These are phyloP conservation scores for Panicum miliaceum DNA, from an alignment of 176 grass and related monocot species.

Conservation along the genomic window DNA sequence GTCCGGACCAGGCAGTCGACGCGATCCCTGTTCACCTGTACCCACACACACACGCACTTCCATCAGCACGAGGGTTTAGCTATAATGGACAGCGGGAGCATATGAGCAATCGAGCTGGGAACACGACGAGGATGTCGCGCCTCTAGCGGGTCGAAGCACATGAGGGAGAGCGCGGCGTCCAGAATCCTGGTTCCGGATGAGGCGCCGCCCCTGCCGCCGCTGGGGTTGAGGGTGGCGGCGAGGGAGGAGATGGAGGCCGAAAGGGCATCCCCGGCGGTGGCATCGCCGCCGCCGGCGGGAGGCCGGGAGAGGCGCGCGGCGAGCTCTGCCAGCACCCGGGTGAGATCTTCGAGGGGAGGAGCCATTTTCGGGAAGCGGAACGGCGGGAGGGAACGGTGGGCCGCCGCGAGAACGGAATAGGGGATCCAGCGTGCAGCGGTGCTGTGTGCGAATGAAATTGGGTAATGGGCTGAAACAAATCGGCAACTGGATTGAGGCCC, in stretches of 20 bases:
- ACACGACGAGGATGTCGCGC: slow-evolving; percentile 19
- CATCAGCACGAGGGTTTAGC: background rate
- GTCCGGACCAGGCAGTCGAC: slow-evolving; percentile 62
- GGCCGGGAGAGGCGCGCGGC: slow-evolving; percentile 27
- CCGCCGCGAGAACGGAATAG: background rate
- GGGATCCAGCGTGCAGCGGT: background rate
- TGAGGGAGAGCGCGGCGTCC: slow-evolving; percentile 80
- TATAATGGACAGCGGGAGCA: background rate
- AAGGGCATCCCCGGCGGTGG: background rate
- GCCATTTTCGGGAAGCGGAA: slow-evolving; percentile 36
- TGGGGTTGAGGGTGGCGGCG: slow-evolving; percentile 57
- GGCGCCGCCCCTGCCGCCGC: background rate
- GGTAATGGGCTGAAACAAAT: background rate
- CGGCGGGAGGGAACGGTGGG: slow-evolving; percentile 14
- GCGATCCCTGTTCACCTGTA: slow-evolving; percentile 60
- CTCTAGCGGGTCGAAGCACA: slow-evolving; percentile 72
- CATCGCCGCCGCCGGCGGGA: background rate
- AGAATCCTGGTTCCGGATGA: slow-evolving; percentile 60
- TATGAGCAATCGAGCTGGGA: slow-evolving; percentile 6
- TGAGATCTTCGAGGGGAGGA: slow-evolving; percentile 46
- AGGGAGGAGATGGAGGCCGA: slow-evolving; percentile 57
- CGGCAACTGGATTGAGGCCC: background rate
- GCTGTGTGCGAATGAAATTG: background rate
- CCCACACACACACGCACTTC: background rate
- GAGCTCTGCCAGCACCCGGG: slow-evolving; percentile 51